These are phyloP conservation scores for Xylariaceae sp. DNA, from an alignment of 2,329 filamentous ascomycete genomes.

Conservation along the genomic window DNA sequence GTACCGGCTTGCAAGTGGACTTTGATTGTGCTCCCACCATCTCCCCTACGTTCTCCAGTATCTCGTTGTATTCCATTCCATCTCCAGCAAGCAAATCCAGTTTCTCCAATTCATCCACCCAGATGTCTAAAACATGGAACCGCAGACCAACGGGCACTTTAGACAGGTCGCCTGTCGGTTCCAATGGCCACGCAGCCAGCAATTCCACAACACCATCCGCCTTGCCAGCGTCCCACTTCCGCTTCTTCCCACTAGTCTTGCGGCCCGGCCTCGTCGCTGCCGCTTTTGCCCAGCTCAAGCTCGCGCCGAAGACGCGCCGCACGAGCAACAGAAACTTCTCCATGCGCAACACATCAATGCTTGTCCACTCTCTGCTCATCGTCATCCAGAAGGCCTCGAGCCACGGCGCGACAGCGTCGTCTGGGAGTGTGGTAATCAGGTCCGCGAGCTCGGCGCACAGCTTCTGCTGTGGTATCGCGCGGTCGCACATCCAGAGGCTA, in stretches of 20 bases:
- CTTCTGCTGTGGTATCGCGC: slow-evolving; percentile 78
- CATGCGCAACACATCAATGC: slow-evolving; percentile 71
- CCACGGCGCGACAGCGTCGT: slow-evolving; percentile 38
- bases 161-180: slow-evolving; percentile 34
- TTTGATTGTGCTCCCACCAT: slow-evolving; percentile 53
- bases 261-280: slow-evolving; percentile 13
- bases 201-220: slow-evolving; percentile 35
- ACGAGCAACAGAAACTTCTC: slow-evolving; percentile 92
- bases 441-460: slow-evolving; percentile 74
- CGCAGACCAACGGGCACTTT: slow-evolving; percentile 78
- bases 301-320: slow-evolving; percentile 70
- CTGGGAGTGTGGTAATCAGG: slow-evolving; percentile 58
- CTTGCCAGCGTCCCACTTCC: slow-evolving; percentile 16
- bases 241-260: slow-evolving; percentile 6
- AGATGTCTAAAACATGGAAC: slow-evolving; percentile 86
- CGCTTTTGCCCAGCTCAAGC: slow-evolving; percentile 46
- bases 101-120: slow-evolving; percentile 83
- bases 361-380: slow-evolving; percentile 64
- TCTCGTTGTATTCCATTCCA: slow-evolving; percentile 28
- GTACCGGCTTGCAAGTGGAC: slow-evolving; percentile 66
- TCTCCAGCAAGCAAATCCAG: slow-evolving; percentile 48
- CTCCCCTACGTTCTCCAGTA: slow-evolving; percentile 43
- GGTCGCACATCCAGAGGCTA: slow-evolving; percentile 90
- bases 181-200: slow-evolving; percentile 39
- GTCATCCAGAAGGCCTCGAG: slow-evolving; percentile 68